Evolutionary conservation across 169 alveolate genomes (phyloP).

Genomic region (Perkinsus olseni): DNA sequence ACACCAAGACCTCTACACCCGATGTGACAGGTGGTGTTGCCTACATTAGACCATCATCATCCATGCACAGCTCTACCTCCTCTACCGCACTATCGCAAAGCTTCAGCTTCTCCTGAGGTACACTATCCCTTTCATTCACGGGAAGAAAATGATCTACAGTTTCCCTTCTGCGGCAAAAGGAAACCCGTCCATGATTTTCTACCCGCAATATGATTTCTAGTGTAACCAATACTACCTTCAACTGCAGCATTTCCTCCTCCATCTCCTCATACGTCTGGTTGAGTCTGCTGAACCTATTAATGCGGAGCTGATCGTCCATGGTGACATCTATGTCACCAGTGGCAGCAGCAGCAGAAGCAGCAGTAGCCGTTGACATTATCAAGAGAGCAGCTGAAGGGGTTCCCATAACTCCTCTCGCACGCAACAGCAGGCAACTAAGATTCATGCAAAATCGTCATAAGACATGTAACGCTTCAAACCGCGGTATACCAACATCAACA

Average conservation of each 20-base stretch:
- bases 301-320: not conserved
- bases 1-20: not conserved
- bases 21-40: not conserved
- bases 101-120: not conserved
- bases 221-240: not conserved
- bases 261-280: not conserved
- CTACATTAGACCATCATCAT: not conserved
- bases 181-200: too few species aligned
- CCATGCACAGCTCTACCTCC: not conserved
- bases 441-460: not conserved
- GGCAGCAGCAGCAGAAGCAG: too few species aligned
- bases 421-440: too few species aligned
- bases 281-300: not conserved
- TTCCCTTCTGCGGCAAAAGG: too few species aligned
- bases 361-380: too few species aligned
- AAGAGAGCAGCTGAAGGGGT: too few species aligned
- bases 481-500: not conserved
- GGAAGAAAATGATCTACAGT: too few species aligned
- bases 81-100: not conserved
- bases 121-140: not conserved
- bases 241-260: not conserved
- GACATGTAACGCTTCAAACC: not conserved
- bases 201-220: too few species aligned
- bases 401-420: too few species aligned
- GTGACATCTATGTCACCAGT: not conserved